Conservation (phyloP, 2,329 filamentous ascomycete genomes). For the Neofusicoccum sp. region DNA sequence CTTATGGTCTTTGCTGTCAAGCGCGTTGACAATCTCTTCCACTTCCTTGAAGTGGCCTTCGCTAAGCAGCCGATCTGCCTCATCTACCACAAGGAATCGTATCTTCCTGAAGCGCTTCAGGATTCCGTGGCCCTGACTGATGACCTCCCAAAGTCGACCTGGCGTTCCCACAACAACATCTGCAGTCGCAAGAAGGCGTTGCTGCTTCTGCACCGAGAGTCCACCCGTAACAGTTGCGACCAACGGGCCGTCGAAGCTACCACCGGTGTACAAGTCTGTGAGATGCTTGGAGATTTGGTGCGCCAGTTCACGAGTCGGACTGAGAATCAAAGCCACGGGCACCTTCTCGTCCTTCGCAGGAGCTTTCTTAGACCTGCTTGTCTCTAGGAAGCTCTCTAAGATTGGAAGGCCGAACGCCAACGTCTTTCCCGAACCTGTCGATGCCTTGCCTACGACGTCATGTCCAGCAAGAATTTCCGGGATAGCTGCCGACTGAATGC, state of each 20-base stretch:
- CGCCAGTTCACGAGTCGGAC: slow-evolving; percentile 88
- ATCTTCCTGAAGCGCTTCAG: slow-evolving; percentile 70
- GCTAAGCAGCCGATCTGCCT: slow-evolving; percentile 87
- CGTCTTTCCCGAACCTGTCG: slow-evolving; percentile 95
- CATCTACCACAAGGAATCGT: slow-evolving; percentile 84
- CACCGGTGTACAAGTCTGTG: slow-evolving; percentile 66
- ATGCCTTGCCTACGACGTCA: slow-evolving; percentile 93
- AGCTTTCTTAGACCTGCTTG: slow-evolving; percentile 22
- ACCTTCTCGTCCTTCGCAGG: slow-evolving; percentile 39
- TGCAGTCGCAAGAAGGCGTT: slow-evolving; percentile 76
- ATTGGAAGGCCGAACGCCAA: slow-evolving; percentile 93
- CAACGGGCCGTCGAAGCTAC: slow-evolving; percentile 58
- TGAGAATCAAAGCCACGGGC: slow-evolving; percentile 73
- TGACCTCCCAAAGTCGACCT: slow-evolving; percentile 89
- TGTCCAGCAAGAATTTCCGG: slow-evolving; percentile 78
- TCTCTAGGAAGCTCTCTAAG: slow-evolving; percentile 72
- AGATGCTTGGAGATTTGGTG: slow-evolving; percentile 88
- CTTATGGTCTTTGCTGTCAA: slow-evolving; percentile 64
- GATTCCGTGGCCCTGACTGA: slow-evolving; percentile 70
- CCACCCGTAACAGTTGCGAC: slow-evolving; percentile 91
- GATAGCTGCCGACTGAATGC: slow-evolving; percentile 77
- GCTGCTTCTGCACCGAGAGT: slow-evolving; percentile 90
- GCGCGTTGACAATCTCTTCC: slow-evolving; percentile 76
- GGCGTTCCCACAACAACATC: slow-evolving; percentile 94
- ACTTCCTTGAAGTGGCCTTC: slow-evolving; percentile 95